Base-by-base conservation (phyloP, 2,329 filamentous ascomycete species). In the Aspergillus pseudoglaucus region DNA sequence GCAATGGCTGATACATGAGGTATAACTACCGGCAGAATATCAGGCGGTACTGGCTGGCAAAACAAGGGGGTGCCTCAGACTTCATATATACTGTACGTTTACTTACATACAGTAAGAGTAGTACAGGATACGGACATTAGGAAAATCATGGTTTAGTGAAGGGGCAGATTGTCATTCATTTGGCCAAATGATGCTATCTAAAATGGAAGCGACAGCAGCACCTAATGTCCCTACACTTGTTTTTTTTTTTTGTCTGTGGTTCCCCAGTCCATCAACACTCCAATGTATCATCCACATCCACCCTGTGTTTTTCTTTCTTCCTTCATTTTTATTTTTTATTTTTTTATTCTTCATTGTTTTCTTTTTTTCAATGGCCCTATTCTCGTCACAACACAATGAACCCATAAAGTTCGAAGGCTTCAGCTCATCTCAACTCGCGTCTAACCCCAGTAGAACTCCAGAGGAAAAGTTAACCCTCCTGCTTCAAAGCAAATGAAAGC, bases 211-310 rank as follows among this genome's bases (percentile, higher is more conserved):
- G 18, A 14, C 39, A 49, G 39, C 40, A 48, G 37, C 50, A 57
- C 53, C 59, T 45, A 55, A 51, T 53, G 51, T 55, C 59, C 62
- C 62, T 17, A 35, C 33, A 63, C 61, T 52, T 46, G 23, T 60
- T 58, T 55, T 57, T 48, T 46, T 50, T 47, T 38, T 53, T 51
- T 51, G 52, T 50, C 44, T 22, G 2, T 23, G 7, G 20, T 32
- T 10, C 23, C 12, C 6, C 27, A 46, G 22, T 23, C 43, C n/a
- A 4, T 30, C 25, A 30, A 30, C 10, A 30, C 25, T 12, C 25
- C 25, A 4, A 12, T 27, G 1, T 27, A 27, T 27, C 25, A 9
- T 30, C 46, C 32, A 17, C 5, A 22, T 44, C 39, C 23, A 30
- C 41, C 41, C n/a, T 22, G 15, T 14, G 44, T 20, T 41, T 14